A percentile compares a stretch with the other conserved stretches of the same genome.
Evolutionary conservation across 352 stramenopile genomes (phyloP).

Genomic region (Phytophthora macrochlamydospora): DNA sequence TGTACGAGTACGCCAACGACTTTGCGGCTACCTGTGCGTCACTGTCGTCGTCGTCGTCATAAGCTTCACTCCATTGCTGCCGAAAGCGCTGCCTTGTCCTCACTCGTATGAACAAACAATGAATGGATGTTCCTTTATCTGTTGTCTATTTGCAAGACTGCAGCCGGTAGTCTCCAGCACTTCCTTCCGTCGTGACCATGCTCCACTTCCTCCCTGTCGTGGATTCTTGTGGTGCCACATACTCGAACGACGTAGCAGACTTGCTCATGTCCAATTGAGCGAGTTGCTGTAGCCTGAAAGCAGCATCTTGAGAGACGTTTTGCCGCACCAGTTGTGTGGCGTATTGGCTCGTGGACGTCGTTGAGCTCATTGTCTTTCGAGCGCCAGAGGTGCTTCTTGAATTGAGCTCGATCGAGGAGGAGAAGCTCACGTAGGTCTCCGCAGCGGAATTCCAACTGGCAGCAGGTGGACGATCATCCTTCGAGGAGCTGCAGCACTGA

Average conservation of each 20-base stretch:
- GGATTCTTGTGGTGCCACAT: conserved; percentile 10
- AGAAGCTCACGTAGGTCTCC: conserved; percentile 20
- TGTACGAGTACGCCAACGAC: conserved; percentile 22
- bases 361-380: conserved; percentile 6
- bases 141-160: not conserved
- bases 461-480: not conserved
- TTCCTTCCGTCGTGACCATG: conserved; percentile 15
- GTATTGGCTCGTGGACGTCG: not conserved
- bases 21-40: conserved; percentile 20
- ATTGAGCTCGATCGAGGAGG: conserved; percentile 14
- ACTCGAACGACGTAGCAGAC: conserved; percentile 17
- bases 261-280: conserved; percentile 21
- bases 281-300: conserved; percentile 22
- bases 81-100: not conserved
- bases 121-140: not conserved
- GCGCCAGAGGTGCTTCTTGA: conserved; percentile 11
- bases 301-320: conserved; percentile 12
- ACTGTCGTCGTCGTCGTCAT: conserved; percentile 5
- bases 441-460: conserved; percentile 20
- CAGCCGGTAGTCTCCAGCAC: conserved; percentile 1
- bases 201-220: conserved; percentile 19
- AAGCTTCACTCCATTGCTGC: not conserved
- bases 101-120: not conserved
- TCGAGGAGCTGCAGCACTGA: not conserved
- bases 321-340: conserved; percentile 7